phyloP scores from a whole-genome alignment of 805 yeast genomes.

The Yamadazyma paraphyllophila region DNA sequence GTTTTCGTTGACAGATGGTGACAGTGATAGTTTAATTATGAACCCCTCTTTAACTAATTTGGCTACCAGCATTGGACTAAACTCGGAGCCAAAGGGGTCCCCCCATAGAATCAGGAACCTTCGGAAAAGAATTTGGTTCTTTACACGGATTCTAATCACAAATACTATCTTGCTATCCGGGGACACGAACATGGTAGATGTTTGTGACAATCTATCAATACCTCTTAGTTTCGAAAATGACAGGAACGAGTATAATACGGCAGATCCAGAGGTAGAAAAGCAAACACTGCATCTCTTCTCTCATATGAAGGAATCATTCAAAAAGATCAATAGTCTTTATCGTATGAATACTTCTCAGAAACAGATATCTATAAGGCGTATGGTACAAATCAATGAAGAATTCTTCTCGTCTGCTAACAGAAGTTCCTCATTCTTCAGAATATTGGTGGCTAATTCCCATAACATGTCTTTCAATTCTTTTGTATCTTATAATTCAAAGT shows the following conservation, averaged over 20 bases:
- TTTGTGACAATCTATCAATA: neutral
- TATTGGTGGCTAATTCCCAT: neutral
- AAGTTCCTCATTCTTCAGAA: neutral
- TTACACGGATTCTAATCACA: neutral
- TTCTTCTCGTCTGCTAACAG: neutral
- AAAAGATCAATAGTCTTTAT: slow-evolving; percentile 10
- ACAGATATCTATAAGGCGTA: neutral
- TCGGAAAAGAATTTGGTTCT: slow-evolving; percentile 23
- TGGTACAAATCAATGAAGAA: neutral
- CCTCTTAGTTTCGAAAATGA: neutral
- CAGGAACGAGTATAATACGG: neutral
- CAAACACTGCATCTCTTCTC: neutral
- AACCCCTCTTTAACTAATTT: slow-evolving; percentile 40
- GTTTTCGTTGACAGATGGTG: slow-evolving; percentile 57
- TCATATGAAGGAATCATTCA: neutral
- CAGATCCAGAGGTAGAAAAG: neutral
- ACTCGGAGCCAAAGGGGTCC: slow-evolving; percentile 32
- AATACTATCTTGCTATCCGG: neutral
- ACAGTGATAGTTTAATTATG: slow-evolving; percentile 55
- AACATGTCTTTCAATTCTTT: neutral
- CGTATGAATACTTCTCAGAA: slow-evolving; percentile 3
- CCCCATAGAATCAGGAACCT: slow-evolving; percentile 18
- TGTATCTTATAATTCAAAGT: slow-evolving; percentile 1
- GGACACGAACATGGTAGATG: neutral
- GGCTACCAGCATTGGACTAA: slow-evolving; percentile 38